Percentiles rank a stretch among this genome's conserved stretches.
These are phyloP conservation scores for Senna siamea DNA, from an alignment of 306 rosid species.

Conservation along the genomic window DNA sequence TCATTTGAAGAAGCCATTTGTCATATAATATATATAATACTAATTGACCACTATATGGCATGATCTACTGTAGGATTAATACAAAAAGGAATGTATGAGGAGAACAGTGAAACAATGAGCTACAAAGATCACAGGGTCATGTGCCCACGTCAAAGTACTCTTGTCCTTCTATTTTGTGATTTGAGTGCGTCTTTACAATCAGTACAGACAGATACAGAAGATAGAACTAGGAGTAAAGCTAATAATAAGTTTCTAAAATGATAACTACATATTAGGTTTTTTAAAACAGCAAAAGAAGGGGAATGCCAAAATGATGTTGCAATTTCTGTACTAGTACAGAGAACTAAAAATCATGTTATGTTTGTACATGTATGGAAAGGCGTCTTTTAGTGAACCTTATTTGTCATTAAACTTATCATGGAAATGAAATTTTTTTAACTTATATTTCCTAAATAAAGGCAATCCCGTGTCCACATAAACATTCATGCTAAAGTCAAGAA, in stretches of 20 bases:
- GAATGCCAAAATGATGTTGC: too few relatives aligned
- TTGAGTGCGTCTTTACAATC: too few relatives aligned
- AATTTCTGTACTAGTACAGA: too few relatives aligned
- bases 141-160: too few relatives aligned
- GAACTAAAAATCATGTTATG: too few relatives aligned
- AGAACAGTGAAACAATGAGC: neutral
- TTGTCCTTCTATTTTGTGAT: too few relatives aligned
- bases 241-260: too few relatives aligned
- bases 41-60: neutral
- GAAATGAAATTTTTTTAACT: neutral
- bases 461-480: neutral
- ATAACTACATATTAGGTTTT: too few relatives aligned
- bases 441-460: neutral
- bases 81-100: neutral
- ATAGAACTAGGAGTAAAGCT: too few relatives aligned
- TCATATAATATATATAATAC: neutral
- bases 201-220: too few relatives aligned
- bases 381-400: neutral
- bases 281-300: too few relatives aligned
- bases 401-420: neutral
- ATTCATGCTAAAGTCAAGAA: neutral
- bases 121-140: neutral
- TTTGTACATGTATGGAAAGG: too few relatives aligned
- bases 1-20: conserved; percentile 11
- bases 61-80: neutral